Percentiles rank a stretch among this genome's conserved stretches.
Evolutionary conservation across 495 filamentous ascomycete genomes (phyloP).

Genomic region (Melanomma pulvis-pyrius): DNA sequence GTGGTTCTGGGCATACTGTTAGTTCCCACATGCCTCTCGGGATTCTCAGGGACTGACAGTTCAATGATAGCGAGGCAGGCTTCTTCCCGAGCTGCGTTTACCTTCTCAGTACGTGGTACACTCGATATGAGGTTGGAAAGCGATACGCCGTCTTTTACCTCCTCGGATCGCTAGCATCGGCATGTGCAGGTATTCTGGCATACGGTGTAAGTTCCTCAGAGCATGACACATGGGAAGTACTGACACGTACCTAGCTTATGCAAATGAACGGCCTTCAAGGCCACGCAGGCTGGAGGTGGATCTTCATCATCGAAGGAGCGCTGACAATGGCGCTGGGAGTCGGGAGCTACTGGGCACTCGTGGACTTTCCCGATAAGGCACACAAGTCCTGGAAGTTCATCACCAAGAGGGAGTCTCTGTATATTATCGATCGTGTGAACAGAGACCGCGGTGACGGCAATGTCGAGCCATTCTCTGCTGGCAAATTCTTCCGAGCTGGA

Average conservation of each 20-base stretch:
- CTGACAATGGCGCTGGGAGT: constrained; percentile 48
- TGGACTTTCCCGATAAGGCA: constrained; percentile 40
- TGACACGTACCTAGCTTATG: constrained; percentile 26
- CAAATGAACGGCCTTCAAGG: constrained; percentile 42
- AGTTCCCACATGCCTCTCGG: neutral
- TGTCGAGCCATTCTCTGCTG: constrained; percentile 41
- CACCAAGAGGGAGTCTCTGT: constrained; percentile 42
- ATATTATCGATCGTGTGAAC: constrained; percentile 48
- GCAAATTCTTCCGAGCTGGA: constrained; percentile 41
- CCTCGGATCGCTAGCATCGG: constrained; percentile 63
- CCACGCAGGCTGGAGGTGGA: constrained; percentile 60
- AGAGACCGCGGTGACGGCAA: constrained; percentile 45
- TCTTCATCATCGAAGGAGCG: constrained; percentile 65
- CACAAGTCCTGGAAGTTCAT: constrained; percentile 43
- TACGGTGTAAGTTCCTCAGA: constrained; percentile 61
- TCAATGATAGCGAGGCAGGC: constrained; percentile 54
- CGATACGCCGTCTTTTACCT: constrained; percentile 68
- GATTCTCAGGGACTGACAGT: neutral
- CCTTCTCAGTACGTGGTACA: constrained; percentile 67
- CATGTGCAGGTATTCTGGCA: constrained; percentile 64
- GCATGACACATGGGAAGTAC: constrained; percentile 40
- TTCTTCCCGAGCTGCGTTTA: constrained; percentile 69
- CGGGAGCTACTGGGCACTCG: constrained; percentile 41
- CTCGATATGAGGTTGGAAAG: constrained; percentile 65
- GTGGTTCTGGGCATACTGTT: constrained; percentile 61